Evolutionary conservation across 116 monocot genomes (phyloP), one percentile per base, ranked within the genome.

Genomic region (Dioscorea cayenensis): DNA sequence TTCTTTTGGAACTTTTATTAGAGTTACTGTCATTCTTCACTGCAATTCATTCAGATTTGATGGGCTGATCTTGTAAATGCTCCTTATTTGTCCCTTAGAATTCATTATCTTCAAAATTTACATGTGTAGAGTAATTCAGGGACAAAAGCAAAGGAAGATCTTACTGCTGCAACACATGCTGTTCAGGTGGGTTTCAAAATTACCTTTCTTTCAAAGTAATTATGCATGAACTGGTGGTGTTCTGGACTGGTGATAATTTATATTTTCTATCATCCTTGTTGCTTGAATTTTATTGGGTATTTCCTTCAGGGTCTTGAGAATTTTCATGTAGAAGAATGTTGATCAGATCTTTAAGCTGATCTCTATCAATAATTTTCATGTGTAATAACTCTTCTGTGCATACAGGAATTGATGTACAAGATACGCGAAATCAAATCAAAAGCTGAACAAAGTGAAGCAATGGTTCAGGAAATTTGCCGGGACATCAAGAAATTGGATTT

Each of bases 391-490:
- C 29, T 65, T 49, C 22, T 76, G 12, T 72, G 27, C 36, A 49
- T n/a, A 58, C 72, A 96, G 92, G 99, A 99, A 74, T 81, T 99
- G 63, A 94, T 91, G 89, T 80, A 90, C 75, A 99, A 94, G 79
- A 94, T 99, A 78, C 83, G 78, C 63, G 99, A 94, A 82, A 99
- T 99, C 76, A 97, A 99, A 75, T 85, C 87, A 52, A 99, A 99
- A 77, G 99, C 94, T 17, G 94, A 89, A 77, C 94, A 94, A 81
- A 99, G 94, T 68, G 99, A 99, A 87, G 84, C 91, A 64, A 99
- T 99, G 99, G 99, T 99, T 77, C 99, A 99, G 77, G 99, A 99
- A 81, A 99, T 99, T 67, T 99, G 94, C 62, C 94, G 91, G 59
- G 94, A 99, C 72, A 99, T 94, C 36, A 99, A 94, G 76, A 99